Percentiles rank a stretch among this genome's conserved stretches.
phyloP scores from a whole-genome alignment of 73 alveolate species.

The Paramecium sonneborni region DNA sequence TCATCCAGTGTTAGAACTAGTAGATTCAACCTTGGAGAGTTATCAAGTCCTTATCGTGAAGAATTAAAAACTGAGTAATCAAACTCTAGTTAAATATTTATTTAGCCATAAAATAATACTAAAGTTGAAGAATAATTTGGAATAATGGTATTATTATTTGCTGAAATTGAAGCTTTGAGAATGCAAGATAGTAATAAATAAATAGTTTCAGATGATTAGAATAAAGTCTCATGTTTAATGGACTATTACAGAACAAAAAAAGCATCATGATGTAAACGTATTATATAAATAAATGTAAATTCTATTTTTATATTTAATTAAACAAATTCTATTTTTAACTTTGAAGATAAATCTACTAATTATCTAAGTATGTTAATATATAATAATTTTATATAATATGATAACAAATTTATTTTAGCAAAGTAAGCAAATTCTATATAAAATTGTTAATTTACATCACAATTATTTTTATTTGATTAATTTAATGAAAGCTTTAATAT shows the following conservation, averaged over 20 bases:
- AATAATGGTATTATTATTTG: neutral
- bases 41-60: neutral
- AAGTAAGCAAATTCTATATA: neutral
- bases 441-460: neutral
- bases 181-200: neutral
- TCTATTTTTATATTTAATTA: too few relatives aligned
- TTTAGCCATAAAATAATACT: neutral
- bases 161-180: neutral
- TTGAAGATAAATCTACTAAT: too few relatives aligned
- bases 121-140: neutral
- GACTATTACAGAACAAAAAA: neutral
- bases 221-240: neutral
- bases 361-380: too few relatives aligned
- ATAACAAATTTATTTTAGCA: neutral
- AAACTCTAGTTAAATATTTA: neutral
- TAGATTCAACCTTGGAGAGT: neutral
- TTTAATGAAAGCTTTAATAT: conserved; percentile 43
- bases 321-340: too few relatives aligned
- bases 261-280: neutral
- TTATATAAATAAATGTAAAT: neutral
- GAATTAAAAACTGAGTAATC: neutral
- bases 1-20: neutral
- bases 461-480: neutral
- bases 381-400: too few relatives aligned
- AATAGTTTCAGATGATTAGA: neutral